Evolutionary conservation across 73 alveolate genomes (phyloP).

Genomic region (Symbiodinium pilosum): DNA sequence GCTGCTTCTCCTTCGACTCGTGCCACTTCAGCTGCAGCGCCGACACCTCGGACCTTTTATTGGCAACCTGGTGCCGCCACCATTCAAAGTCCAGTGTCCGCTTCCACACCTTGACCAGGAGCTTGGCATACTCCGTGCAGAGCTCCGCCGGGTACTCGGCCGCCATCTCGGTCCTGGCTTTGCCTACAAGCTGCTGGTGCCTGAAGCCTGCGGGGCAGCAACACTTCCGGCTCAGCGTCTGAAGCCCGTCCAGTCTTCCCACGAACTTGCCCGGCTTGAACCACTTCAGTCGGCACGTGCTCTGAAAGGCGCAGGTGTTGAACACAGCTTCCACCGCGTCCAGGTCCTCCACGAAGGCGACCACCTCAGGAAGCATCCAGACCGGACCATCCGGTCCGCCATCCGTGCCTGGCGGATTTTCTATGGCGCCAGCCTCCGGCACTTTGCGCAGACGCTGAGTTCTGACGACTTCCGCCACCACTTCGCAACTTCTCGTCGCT

Average conservation of each 20-base stretch:
- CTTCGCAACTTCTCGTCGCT: neutral
- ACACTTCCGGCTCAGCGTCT: neutral
- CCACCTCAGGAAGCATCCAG: neutral
- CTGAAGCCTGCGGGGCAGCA: neutral
- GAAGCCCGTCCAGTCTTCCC: neutral
- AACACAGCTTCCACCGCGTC: neutral
- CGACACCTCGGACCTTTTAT: neutral
- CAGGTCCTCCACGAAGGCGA: neutral
- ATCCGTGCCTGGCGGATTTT: constrained; percentile 34
- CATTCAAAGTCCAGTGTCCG: neutral
- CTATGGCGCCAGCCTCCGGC: constrained; percentile 17
- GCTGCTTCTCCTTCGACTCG: neutral
- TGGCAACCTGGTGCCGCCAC: neutral
- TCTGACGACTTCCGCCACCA: neutral
- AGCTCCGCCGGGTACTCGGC: neutral
- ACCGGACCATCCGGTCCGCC: neutral
- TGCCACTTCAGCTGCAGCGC: neutral
- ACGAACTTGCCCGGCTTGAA: neutral
- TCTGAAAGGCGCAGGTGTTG: constrained; percentile 18
- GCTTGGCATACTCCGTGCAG: neutral
- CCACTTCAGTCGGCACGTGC: neutral
- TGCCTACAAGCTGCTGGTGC: neutral
- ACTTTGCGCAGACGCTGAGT: neutral
- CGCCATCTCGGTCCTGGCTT: neutral
- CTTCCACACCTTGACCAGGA: neutral